phyloP scores from a whole-genome alignment of 257 asterid species.

The Knoxia roxburghii region DNA sequence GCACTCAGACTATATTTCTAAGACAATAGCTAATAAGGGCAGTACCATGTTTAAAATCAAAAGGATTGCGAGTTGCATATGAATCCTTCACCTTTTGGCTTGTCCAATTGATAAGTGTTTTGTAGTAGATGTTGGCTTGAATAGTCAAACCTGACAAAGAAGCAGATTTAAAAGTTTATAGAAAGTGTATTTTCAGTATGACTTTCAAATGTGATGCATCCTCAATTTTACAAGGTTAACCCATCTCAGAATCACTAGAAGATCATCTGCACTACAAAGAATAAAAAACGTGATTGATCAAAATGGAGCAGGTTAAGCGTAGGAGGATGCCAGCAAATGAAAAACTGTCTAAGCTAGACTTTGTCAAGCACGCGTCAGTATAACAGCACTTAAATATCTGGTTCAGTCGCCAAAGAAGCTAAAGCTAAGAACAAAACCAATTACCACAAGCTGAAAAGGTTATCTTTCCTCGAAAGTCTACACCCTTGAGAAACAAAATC shows the following conservation, averaged over 20 bases:
- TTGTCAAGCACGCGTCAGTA: not conserved
- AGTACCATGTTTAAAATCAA: slow-evolving; percentile 79
- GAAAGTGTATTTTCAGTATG: too few species aligned
- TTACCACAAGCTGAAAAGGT: not conserved
- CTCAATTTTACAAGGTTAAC: not conserved
- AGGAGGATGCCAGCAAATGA: not conserved
- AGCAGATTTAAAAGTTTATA: too few species aligned
- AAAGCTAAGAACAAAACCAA: not conserved
- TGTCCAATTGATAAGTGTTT: slow-evolving; percentile 82
- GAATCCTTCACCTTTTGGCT: slow-evolving; percentile 95
- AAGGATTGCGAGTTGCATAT: slow-evolving; percentile 70
- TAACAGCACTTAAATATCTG: not conserved
- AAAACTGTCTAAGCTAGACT: not conserved
- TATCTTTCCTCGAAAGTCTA: not conserved
- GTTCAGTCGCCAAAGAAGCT: not conserved
- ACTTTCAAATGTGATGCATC: not conserved
- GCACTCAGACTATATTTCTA: not conserved
- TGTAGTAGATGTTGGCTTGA: slow-evolving; percentile 82
- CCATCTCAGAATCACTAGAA: not conserved
- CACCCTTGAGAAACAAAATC: too few species aligned
- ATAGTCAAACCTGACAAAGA: slow-evolving; percentile 70
- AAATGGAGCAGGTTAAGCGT: not conserved
- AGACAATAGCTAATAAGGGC: slow-evolving; percentile 9
- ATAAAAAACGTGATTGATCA: not conserved
- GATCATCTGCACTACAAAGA: not conserved